Base-by-base conservation (phyloP, 2,329 filamentous ascomycete species). In the Claviceps pusilla region DNA sequence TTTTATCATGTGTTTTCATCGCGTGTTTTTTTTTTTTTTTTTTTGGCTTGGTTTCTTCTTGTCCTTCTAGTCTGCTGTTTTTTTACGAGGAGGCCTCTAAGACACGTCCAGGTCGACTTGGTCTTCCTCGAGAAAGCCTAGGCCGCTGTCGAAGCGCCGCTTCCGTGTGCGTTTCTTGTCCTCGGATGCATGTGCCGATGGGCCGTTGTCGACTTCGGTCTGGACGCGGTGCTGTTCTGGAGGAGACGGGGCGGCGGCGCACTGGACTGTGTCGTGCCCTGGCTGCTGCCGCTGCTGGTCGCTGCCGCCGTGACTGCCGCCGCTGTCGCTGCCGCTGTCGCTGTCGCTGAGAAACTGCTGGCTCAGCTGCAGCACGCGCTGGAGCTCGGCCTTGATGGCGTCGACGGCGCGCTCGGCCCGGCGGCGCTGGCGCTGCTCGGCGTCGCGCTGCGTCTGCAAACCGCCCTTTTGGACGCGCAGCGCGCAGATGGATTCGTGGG, bases 101-200 rank as follows among this genome's bases (percentile, higher is more conserved):
- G 19, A 19, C 19, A 19, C 19, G 19, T 19, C 19, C 19, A 19
- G 19, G 19, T 19, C 19, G 19, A 19, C 19, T 19, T 19, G 19
- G 41, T 79, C 76, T 60, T 80, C 77, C 33, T 78, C 76, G 62
- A 80, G 58, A 29, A 82, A 67, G 0, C 76, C 77, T 51, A 82
- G 60, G 0, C 78, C 79, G 53, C 76, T 79, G 62, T 82, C 78
- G 58, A 74, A 72, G 55, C 72, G 69, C 56, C 76, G 71, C 56
- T 69, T 58, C 19, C 19, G 19, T 19, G 54, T 68, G 66, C 4
- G n/a, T 43, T 10, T 43, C 41, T 33, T 33, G 4, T 33, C 19
- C 19, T 19, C 19, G 19, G 19, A 19, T 19, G 19, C 19, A 19
- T 19, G 19, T 19, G 19, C 19, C 19, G 19, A 19, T 1, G 19